phyloP scores from a whole-genome alignment of 2,329 filamentous ascomycete species.

The Ophiocordyceps robertsii region DNA sequence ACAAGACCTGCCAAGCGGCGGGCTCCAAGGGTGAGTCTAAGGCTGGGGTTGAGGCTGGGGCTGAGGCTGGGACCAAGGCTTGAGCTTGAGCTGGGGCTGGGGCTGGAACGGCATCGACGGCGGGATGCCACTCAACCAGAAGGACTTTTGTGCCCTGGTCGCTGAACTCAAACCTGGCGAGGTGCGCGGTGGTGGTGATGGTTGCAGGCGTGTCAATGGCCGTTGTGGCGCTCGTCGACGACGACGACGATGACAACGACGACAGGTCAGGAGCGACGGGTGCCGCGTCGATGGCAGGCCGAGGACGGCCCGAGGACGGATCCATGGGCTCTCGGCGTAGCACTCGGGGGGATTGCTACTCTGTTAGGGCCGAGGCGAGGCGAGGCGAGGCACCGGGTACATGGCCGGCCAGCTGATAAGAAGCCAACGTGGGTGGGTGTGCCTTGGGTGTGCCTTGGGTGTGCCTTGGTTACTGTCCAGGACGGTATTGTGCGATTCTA shows the following conservation, averaged over 20 bases:
- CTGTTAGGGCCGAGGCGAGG: conserved; percentile 1
- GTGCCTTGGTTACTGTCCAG: background rate
- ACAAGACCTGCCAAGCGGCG: conserved; percentile 60
- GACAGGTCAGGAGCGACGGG: conserved; percentile 1
- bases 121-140: conserved; percentile 76
- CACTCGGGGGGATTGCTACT: conserved; percentile 3
- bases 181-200: conserved; percentile 19
- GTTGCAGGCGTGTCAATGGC: background rate
- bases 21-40: conserved; percentile 5
- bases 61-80: background rate
- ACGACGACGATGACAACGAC: background rate
- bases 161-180: conserved; percentile 72
- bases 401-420: conserved; percentile 3
- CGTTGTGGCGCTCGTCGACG: background rate
- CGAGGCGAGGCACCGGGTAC: conserved; percentile 2
- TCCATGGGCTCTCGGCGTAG: conserved; percentile 10
- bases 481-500: background rate
- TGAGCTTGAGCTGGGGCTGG: background rate
- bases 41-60: background rate
- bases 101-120: conserved; percentile 5
- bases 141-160: conserved; percentile 82
- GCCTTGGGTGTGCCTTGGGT: too few relatives aligned
- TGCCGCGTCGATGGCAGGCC: conserved; percentile 9
- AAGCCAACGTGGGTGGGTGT: background rate
- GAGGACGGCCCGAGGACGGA: conserved; percentile 19